A percentile compares a stretch with the other conserved stretches of the same genome.
Conservation (phyloP, 441 rosid genomes). For the Pelargonium cotyledonis region DNA sequence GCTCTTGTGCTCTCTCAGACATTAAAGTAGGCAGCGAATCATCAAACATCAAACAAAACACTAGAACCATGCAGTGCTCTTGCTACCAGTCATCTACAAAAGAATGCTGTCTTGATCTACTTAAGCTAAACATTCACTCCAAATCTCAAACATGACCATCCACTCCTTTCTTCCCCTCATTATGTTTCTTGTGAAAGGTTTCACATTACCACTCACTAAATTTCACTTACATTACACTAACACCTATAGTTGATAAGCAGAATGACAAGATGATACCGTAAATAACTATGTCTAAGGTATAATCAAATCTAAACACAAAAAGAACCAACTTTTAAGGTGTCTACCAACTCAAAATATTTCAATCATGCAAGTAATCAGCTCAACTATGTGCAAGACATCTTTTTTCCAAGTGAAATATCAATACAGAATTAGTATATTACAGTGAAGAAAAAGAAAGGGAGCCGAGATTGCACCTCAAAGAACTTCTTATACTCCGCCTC, state of each 20-base stretch:
- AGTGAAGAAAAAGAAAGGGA: conserved; percentile 1
- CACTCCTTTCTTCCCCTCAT: not conserved
- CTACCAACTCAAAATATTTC: not conserved
- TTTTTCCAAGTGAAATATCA: no score
- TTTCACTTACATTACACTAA: not conserved
- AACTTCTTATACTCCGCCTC: conserved; percentile 54
- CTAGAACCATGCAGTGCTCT: not conserved
- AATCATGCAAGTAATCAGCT: not conserved
- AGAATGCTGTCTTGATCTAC: not conserved
- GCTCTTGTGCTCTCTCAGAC: no score
- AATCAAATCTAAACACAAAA: not conserved
- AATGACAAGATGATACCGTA: no score
- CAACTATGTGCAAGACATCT: not conserved
- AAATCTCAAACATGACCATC: not conserved
- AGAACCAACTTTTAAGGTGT: not conserved
- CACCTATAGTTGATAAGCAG: no score
- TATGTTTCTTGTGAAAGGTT: not conserved
- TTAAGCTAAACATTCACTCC: not conserved
- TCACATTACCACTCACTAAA: not conserved
- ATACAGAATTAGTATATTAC: conserved; percentile 4
- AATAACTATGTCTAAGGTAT: not conserved
- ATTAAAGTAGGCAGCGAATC: not conserved
- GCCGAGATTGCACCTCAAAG: conserved; percentile 49
- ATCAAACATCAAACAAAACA: not conserved
- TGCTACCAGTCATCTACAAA: not conserved